Evolutionary conservation across 1,284 basidiomycete species (phyloP), one percentile per base, ranked within the genome.

Genomic region (Paramarasmius palmivorus): DNA sequence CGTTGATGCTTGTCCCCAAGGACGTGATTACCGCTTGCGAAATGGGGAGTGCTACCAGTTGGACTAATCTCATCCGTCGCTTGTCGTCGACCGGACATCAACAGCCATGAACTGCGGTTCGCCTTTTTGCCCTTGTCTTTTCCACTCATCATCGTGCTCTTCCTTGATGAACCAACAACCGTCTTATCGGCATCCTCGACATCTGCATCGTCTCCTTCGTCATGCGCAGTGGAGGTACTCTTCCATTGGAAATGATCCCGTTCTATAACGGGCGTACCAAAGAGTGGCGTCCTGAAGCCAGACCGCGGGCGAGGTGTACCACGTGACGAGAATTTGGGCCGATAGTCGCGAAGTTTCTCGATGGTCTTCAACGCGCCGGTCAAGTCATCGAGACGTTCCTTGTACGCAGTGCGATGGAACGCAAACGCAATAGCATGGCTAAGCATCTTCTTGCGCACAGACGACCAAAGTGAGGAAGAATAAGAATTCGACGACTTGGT

Each of bases 401-500:
- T 80, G 64, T 85, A 93, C 12, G 90, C 90, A 7, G 81, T 86
- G 42, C 76, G 79, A 65, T 93, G 90, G 71, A 93, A 93, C 22
- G 79, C 75, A 60, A 86, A 86, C 0, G 87, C 86, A 44, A 90
- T 79, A 38, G 78, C 75, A 63, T 88, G 86, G 1, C 82, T 84
- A 20, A 88, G 65, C 79, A 90, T 84, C 54, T 76, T 73, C 64
- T n/a, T 88, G 86, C 3, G 66, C 66, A 53, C 80, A 84, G 58
- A 83, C 68, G 9, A 88, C 75, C 10, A 90, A 71, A 2, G 75
- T 73, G 20, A 88, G 68, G 70, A 90, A 90, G 71, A 90, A 90
- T 38, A 86, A 58, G 65, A 90, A 89, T 60, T 84, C 76, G 22
- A 90, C 75, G 2, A 75, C 78, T 70, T 88, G 73, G 40, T 74